Evolutionary conservation across 169 alveolate genomes (phyloP).

Genomic region (Plasmodium sp.): DNA sequence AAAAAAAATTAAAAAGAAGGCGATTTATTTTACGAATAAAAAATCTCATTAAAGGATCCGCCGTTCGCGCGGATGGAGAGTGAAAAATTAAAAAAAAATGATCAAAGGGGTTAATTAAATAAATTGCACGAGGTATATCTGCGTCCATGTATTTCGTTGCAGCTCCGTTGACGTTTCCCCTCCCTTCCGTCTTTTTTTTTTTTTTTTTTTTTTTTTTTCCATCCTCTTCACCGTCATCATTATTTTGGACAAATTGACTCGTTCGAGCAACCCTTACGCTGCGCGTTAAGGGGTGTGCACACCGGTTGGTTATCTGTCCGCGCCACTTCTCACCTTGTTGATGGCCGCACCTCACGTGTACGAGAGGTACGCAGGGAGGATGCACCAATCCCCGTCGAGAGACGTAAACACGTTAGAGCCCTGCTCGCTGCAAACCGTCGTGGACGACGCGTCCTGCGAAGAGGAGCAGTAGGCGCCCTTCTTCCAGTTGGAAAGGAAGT

Average conservation of each 20-base stretch:
- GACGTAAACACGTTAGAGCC: conserved; percentile 10
- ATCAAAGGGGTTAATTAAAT: not conserved
- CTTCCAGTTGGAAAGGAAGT: conserved; percentile 21
- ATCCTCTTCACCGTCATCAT: not conserved
- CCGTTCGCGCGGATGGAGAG: not conserved
- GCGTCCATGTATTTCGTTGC: not conserved
- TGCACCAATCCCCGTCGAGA: conserved; percentile 44
- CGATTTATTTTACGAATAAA: not conserved
- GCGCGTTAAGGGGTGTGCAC: not conserved
- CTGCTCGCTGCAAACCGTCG: not conserved
- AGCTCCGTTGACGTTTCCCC: not conserved
- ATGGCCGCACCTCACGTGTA: not conserved
- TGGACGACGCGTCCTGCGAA: conserved; percentile 10
- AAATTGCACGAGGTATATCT: not conserved
- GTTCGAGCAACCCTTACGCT: not conserved
- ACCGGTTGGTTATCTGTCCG: not conserved
- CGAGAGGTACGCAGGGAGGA: conserved; percentile 37
- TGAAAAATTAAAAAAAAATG: not conserved
- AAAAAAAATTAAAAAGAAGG: not conserved
- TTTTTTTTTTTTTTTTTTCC: not conserved
- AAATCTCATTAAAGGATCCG: not conserved
- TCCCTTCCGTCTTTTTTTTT: not conserved
- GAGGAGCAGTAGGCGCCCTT: not conserved
- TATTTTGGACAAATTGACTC: not conserved
- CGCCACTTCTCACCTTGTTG: not conserved